Percentiles rank a stretch among this genome's conserved stretches.
Conservation (phyloP, 495 filamentous ascomycete genomes). For the Penicillium crystallinum region DNA sequence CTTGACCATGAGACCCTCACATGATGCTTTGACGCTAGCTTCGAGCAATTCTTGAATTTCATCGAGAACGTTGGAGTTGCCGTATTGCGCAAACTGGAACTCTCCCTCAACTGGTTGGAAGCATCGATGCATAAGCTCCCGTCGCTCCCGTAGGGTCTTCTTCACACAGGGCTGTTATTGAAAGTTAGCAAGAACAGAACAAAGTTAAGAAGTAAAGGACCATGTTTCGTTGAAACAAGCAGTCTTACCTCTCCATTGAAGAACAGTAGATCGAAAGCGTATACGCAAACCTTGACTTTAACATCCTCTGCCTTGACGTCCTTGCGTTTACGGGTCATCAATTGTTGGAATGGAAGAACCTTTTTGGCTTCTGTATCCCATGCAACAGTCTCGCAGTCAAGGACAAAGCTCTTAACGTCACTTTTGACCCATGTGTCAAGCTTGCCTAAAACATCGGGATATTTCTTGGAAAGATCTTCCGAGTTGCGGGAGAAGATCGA, state of each 20-base stretch:
- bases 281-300: conserved; percentile 95
- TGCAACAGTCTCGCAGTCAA: conserved; percentile 97
- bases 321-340: conserved; percentile 97
- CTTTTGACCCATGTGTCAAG: conserved; percentile 83
- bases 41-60: conserved; percentile 90
- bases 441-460: conserved; percentile 88
- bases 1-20: conserved; percentile 98
- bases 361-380: conserved; percentile 94
- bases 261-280: conserved; percentile 92
- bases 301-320: conserved; percentile 97
- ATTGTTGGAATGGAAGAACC: conserved; percentile 90
- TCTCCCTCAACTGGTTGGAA: conserved; percentile 80
- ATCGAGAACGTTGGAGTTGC: conserved; percentile 83
- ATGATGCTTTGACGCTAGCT: conserved; percentile 87
- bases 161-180: conserved; percentile 66
- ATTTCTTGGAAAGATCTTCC: conserved; percentile 94
- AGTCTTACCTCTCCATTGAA: conserved; percentile 75
- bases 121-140: conserved; percentile 66
- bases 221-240: too few relatives aligned
- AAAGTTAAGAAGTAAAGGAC: neutral
- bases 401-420: conserved; percentile 86
- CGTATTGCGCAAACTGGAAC: conserved; percentile 83
- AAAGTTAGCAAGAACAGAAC: conserved; percentile 3
- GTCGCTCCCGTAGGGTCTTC: conserved; percentile 79
- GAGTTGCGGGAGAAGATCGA: conserved; percentile 97